phyloP scores from a whole-genome alignment of 345 rosid genomes.

The Balakata baccata region DNA sequence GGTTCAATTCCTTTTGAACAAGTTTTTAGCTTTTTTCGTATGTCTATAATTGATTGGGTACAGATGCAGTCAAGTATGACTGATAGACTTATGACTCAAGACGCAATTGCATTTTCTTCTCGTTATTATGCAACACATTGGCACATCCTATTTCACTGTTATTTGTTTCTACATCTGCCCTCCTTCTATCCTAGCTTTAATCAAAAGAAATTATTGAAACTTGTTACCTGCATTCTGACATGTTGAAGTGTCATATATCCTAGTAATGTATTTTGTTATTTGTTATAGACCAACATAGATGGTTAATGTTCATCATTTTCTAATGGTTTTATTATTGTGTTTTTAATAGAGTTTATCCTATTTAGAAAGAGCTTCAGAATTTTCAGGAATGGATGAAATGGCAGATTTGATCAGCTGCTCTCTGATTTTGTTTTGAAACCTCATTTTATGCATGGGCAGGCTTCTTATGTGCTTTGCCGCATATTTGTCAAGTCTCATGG shows the following conservation, averaged over 20 bases:
- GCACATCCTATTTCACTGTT: not conserved
- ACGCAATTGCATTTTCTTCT: not conserved
- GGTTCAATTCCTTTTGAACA: not conserved
- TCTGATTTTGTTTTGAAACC: not conserved
- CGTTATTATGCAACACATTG: constrained; percentile 3
- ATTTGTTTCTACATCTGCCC: not conserved
- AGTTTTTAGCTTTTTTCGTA: not conserved
- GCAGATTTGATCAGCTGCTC: not conserved
- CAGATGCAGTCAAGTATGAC: not conserved
- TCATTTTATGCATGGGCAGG: constrained; percentile 20
- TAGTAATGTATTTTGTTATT: not conserved
- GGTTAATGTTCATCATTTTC: not conserved
- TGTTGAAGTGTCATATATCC: not conserved
- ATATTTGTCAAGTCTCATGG: constrained; percentile 37
- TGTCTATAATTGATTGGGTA: not conserved
- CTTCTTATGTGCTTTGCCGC: constrained; percentile 50
- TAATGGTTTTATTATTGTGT: not conserved
- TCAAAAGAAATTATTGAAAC: not conserved
- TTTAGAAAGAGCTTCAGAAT: not conserved
- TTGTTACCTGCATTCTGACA: not conserved
- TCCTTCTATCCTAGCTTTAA: not conserved
- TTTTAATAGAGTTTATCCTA: not conserved
- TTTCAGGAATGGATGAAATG: not conserved
- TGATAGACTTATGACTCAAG: not conserved
- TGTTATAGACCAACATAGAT: not conserved